These are phyloP conservation scores for Pseudogymnoascus sp. DNA, from an alignment of 2,329 filamentous ascomycete species.

Conservation along the genomic window DNA sequence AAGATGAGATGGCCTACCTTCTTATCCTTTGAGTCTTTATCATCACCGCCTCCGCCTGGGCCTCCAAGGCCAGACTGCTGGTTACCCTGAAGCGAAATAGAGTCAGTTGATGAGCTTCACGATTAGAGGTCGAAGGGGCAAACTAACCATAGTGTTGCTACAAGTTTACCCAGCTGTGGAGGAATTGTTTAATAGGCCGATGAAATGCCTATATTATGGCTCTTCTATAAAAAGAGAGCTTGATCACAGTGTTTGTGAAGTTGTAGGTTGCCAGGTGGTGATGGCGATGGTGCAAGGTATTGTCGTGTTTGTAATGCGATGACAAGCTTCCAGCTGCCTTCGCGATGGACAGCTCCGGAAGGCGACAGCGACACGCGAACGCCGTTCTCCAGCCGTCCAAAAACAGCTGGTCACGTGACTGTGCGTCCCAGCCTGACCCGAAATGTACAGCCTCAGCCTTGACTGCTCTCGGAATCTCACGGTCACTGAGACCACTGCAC, in stretches of 20 bases:
- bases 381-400: neutral
- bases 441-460: slow-evolving; percentile 2
- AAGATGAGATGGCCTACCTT: slow-evolving; percentile 53
- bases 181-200: slow-evolving; percentile 3
- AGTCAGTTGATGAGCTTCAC: neutral
- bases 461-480: neutral
- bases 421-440: slow-evolving; percentile 4
- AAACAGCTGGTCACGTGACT: neutral
- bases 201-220: neutral
- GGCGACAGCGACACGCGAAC: slow-evolving; percentile 22
- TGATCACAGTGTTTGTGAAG: neutral
- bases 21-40: slow-evolving; percentile 84
- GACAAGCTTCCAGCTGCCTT: slow-evolving; percentile 14
- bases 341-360: slow-evolving; percentile 18
- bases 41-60: slow-evolving; percentile 56
- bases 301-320: slow-evolving; percentile 19
- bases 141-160: slow-evolving; percentile 9
- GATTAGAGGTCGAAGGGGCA: neutral
- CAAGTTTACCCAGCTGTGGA: neutral
- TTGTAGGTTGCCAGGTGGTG: slow-evolving; percentile 11
- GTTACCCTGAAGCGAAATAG: slow-evolving; percentile 30
- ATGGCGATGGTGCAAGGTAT: slow-evolving; percentile 13
- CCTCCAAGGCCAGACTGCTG: slow-evolving; percentile 34
- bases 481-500: neutral
- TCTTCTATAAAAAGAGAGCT: neutral